phyloP scores from a whole-genome alignment of 345 rosid species.

The Aegle marmelos region DNA sequence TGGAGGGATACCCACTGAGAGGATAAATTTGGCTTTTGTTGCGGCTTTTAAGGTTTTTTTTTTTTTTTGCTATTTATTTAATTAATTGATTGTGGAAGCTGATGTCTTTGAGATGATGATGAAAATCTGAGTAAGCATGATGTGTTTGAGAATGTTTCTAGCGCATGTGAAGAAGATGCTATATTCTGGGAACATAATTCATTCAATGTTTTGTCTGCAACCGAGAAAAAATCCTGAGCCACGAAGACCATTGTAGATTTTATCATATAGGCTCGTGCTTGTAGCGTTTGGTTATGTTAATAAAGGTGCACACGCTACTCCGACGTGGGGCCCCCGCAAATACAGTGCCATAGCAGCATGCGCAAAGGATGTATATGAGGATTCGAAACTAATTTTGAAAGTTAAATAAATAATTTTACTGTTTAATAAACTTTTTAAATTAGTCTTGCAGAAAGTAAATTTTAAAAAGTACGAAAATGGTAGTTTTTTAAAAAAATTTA shows the following conservation, averaged over 20 bases:
- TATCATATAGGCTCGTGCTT: background rate
- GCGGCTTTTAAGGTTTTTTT: background rate
- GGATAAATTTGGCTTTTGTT: background rate
- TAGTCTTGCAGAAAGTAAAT: too few species aligned
- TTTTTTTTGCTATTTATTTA: background rate
- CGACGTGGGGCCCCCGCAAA: background rate
- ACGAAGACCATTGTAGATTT: background rate
- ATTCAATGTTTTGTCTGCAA: background rate
- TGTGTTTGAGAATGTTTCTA: background rate
- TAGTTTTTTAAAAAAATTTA: too few species aligned
- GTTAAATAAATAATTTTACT: too few species aligned
- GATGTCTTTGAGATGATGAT: background rate
- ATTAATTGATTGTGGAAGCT: background rate
- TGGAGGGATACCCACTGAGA: background rate
- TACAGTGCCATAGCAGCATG: too few species aligned
- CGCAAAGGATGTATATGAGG: too few species aligned
- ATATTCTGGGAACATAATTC: background rate
- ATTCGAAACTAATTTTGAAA: too few species aligned
- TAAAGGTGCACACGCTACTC: fast-evolving
- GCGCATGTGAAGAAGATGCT: background rate
- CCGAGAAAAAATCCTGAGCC: background rate
- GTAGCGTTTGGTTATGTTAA: background rate
- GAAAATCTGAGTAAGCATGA: background rate
- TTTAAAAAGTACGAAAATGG: too few species aligned
- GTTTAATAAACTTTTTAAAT: too few species aligned